These are phyloP conservation scores for Cyclanthera cordifolia DNA, from an alignment of 306 rosid genomes.

Conservation along the genomic window DNA sequence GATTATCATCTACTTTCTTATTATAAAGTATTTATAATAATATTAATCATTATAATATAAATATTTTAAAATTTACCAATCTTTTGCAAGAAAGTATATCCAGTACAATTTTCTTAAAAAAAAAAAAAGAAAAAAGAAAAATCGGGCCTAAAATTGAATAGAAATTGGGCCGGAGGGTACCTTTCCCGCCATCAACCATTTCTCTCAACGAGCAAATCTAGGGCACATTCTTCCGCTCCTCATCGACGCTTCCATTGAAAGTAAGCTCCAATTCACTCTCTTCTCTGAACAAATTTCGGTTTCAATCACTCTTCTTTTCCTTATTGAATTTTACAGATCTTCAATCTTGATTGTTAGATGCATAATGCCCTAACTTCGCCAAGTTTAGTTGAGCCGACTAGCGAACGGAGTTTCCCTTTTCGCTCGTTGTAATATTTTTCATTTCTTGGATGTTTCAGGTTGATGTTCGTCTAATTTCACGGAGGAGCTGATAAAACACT, in stretches of 20 bases:
- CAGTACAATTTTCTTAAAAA: no score
- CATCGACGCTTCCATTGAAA: neutral
- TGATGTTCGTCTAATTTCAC: neutral
- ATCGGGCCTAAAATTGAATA: neutral
- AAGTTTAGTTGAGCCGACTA: neutral
- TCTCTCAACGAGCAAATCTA: constrained; percentile 11
- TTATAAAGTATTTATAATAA: no score
- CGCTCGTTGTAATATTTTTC: neutral
- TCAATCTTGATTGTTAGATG: neutral
- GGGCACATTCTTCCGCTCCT: constrained; percentile 6
- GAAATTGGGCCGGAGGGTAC: constrained; percentile 8
- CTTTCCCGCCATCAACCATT: constrained; percentile 12
- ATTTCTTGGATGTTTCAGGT: neutral
- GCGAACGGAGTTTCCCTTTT: neutral
- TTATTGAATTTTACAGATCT: neutral
- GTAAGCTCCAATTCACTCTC: constrained; percentile 5
- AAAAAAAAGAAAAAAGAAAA: no score
- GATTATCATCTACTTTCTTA: no score
- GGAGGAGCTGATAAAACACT: constrained; percentile 12
- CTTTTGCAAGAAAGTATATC: no score
- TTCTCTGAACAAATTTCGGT: neutral
- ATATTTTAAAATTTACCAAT: no score
- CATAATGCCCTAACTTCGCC: neutral
- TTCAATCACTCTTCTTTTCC: neutral
- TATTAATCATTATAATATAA: no score